These are phyloP conservation scores for Aphanomyces astaci DNA, from an alignment of 352 stramenopile species.

Conservation along the genomic window DNA sequence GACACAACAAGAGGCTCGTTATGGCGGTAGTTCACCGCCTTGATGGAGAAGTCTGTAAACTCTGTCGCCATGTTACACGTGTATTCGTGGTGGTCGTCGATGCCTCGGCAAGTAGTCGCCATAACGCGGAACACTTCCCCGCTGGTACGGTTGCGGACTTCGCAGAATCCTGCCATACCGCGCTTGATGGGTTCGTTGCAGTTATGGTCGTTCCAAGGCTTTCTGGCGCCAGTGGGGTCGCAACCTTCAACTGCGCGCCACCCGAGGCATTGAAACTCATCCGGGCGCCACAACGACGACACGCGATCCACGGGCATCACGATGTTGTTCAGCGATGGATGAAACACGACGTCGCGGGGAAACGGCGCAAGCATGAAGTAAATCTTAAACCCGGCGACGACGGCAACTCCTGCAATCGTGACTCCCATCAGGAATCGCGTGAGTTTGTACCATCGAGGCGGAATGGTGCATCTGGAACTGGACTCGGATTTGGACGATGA, in stretches of 20 bases:
- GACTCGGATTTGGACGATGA: background rate
- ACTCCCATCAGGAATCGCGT: background rate
- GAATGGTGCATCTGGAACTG: background rate
- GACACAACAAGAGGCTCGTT: background rate
- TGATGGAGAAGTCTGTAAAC: constrained; percentile 35
- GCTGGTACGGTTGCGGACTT: constrained; percentile 33
- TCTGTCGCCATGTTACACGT: constrained; percentile 36
- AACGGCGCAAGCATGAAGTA: background rate
- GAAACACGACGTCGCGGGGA: constrained; percentile 4
- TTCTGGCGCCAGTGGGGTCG: background rate
- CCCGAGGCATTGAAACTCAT: constrained; percentile 23
- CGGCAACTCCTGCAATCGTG: background rate
- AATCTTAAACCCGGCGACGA: background rate
- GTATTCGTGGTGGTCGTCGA: constrained; percentile 36
- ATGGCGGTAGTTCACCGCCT: constrained; percentile 33
- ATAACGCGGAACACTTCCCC: constrained; percentile 35
- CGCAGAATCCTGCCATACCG: constrained; percentile 42
- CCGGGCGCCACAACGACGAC: background rate
- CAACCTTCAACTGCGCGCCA: constrained; percentile 20
- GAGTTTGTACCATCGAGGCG: constrained; percentile 3
- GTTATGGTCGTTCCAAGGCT: constrained; percentile 17
- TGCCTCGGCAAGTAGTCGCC: constrained; percentile 54
- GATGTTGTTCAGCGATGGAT: constrained; percentile 6
- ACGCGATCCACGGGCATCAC: constrained; percentile 12
- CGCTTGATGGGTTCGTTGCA: constrained; percentile 37